phyloP scores from a whole-genome alignment of 306 rosid genomes.

The Malus orientalis region DNA sequence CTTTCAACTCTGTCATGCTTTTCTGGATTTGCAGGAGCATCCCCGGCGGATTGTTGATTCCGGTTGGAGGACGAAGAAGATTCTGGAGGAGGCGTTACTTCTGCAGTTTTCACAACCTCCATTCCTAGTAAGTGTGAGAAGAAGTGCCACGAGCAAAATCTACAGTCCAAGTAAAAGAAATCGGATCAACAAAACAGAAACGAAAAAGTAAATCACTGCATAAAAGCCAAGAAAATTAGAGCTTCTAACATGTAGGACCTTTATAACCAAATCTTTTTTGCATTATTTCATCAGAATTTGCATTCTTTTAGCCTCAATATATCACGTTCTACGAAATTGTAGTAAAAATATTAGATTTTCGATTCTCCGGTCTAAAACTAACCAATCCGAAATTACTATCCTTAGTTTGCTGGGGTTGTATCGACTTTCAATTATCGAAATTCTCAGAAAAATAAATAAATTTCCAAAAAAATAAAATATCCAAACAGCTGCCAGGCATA shows the following conservation, averaged over 20 bases:
- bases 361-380: neutral
- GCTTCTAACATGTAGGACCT: neutral
- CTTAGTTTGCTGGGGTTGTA: neutral
- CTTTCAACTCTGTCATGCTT: conserved; percentile 38
- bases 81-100: conserved; percentile 33
- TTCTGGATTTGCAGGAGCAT: conserved; percentile 20
- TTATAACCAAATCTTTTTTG: neutral
- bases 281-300: neutral
- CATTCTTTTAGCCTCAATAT: neutral
- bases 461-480: no score
- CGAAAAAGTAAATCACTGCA: neutral
- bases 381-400: neutral
- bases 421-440: neutral
- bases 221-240: neutral
- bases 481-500: neutral
- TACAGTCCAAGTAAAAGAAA: conserved; percentile 15
- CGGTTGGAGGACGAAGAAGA: conserved; percentile 19
- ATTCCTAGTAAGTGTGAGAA: conserved; percentile 28
- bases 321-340: neutral
- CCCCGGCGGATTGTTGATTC: conserved; percentile 18
- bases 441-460: neutral
- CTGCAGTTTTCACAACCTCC: conserved; percentile 50
- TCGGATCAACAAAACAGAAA: neutral
- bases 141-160: conserved; percentile 23
- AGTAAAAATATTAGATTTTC: neutral